Base-by-base conservation (phyloP, 164 flowering plant genomes). In the Stephania cephalantha region DNA sequence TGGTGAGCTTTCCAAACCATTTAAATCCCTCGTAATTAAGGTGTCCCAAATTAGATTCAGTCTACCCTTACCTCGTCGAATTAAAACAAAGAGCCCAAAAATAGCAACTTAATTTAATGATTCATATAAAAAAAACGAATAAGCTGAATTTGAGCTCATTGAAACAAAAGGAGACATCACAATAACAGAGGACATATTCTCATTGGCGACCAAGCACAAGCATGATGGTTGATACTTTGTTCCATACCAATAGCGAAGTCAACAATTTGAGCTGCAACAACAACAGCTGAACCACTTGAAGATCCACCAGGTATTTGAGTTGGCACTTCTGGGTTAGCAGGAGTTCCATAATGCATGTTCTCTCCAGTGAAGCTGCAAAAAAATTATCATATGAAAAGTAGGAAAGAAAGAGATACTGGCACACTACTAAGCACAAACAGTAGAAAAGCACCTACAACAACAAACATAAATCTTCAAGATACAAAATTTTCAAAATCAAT, bases 281-380 rank as follows among this genome's bases (percentile, higher is more conserved):
- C 91, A 73, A 91, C 99, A 35, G 99, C 99, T 74, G 99, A 89
- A 78, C 99, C 99, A 84, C 99, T 90, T n/a, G 97, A 90, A 52
- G 98, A 95, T 71, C 99, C 99, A 71, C 99, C 99, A 35, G 97
- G 95, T 42, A 90, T 80, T 75, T 85, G 82, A 20, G 87, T 83
- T 46, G 89, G 93, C 84, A 84, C 73, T 53, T 81, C 78, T 31
- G 99, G 97, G 83, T 93, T 93, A 58, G 75, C 80, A 35, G 99
- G 99, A n/a, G 91, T 89, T 77, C 96, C 97, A 85, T 92, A 88
- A 75, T 90, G 91, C 74, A 75, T 68, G 77, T 91, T 95, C 77
- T 92, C 92, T 63, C 99, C 99, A 53, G 91, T 87, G 44, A 93
- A 82, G 82, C 99, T 95, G 83, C 69, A 75, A 75, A 18, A 18